Evolutionary conservation across 2,329 filamentous ascomycete genomes (phyloP).

Genomic region (Ophiostoma pallidulum): DNA sequence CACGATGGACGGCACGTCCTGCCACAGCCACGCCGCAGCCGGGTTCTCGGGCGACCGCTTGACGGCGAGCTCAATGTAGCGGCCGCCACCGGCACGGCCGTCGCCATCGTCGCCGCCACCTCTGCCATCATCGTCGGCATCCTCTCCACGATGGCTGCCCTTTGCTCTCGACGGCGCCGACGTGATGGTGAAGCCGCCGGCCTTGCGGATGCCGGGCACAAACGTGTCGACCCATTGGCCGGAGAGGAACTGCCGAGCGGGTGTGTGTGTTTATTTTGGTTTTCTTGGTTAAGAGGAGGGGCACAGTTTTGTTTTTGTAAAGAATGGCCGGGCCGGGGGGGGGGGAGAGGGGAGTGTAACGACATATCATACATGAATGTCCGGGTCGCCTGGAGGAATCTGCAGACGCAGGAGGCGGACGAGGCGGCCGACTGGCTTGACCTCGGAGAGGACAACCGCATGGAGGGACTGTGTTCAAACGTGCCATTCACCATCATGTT

Average conservation of each 20-base stretch:
- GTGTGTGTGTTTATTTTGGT: too few species aligned
- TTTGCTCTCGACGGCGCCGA: slow-evolving; percentile 58
- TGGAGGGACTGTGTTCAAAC: slow-evolving; percentile 48
- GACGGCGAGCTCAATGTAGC: slow-evolving; percentile 68
- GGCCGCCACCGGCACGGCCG: not conserved
- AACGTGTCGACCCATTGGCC: slow-evolving; percentile 87
- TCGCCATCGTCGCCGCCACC: too few species aligned
- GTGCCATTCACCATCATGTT: too few species aligned
- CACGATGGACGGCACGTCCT: slow-evolving; percentile 39
- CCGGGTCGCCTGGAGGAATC: slow-evolving; percentile 37
- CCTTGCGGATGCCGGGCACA: slow-evolving; percentile 56
- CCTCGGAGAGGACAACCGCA: slow-evolving; percentile 47
- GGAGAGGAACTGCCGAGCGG: slow-evolving; percentile 60
- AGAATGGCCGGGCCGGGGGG: too few species aligned
- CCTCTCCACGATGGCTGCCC: too few species aligned
- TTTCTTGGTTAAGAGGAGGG: too few species aligned
- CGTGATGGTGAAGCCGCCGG: slow-evolving; percentile 83
- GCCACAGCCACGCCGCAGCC: slow-evolving; percentile 70
- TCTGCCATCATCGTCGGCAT: too few species aligned
- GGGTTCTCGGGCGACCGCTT: slow-evolving; percentile 63
- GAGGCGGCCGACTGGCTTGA: slow-evolving; percentile 55
- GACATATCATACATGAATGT: slow-evolving; percentile 46
- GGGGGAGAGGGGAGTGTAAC: too few species aligned
- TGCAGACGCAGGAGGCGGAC: slow-evolving; percentile 60
- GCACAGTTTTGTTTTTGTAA: too few species aligned